Evolutionary conservation across 2,329 filamentous ascomycete species (phyloP), one percentile per base, ranked within the genome.

Genomic region (Didymosphaeria variabile): DNA sequence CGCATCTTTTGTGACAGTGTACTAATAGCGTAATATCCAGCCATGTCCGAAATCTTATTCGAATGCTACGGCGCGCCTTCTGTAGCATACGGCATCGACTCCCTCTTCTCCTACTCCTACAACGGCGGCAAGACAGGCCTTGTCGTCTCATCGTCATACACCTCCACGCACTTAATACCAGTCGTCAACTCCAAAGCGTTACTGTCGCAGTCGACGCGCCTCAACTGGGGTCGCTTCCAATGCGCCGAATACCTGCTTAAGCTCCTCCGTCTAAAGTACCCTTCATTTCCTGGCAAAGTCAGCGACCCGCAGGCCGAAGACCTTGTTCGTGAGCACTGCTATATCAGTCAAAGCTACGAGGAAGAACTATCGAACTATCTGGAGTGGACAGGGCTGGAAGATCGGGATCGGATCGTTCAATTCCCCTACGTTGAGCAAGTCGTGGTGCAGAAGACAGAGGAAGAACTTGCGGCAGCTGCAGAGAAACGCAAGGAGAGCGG

Each of bases 11-110:
- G 44, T 1, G 44, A 21, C 36, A 21, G 3, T 26, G 31, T 52
- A 56, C 68, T 79, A 66, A 81, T 74, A 29, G 59, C 50, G 21
- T 3, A 17, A 19, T 19, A 46, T 44, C 56, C 67, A 97, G 93
- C 92, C 69, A 98, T 98, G 94, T 97, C 92, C 46, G 95, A 99
- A 75, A 94, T 98, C 58, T 83, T 99, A 12, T 99, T 98, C 77
- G 95, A 99, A 79, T 96, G 93, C 79, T 99, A 99, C 78, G 88
- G 88, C 61, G 94, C 92, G 12, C 94, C 95, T 0, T 94, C 92
- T 1, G 86, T 97, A 29, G 91, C 94, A 19, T 97, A 95, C 79
- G 95, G 95, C 55, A 94, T 99, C 80, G 95, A 99, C 79, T 96
- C 94, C 12, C 87, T 99, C 34, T 99, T 99, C 81, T 96, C 94